Conservation (phyloP, 176 grass and related monocot species). For the Carex scoparia region DNA sequence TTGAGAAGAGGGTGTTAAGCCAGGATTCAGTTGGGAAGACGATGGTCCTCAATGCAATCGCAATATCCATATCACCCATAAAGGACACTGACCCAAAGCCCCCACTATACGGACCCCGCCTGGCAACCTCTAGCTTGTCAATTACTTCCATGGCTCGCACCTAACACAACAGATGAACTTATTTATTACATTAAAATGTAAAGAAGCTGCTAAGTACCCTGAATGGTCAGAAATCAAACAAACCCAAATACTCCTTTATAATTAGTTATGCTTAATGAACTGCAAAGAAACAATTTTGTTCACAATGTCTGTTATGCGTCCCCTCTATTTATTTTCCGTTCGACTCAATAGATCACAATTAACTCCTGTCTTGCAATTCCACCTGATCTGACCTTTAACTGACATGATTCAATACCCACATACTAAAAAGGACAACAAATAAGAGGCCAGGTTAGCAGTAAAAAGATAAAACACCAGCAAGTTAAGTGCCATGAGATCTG, state of each 20-base stretch:
- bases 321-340: background rate
- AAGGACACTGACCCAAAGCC: conserved; percentile 80
- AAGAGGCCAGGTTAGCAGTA: background rate
- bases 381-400: background rate
- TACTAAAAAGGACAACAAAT: background rate
- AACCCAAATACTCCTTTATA: background rate
- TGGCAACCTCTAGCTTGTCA: conserved; percentile 60
- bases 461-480: background rate
- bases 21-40: conserved; percentile 50
- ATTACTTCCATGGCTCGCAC: conserved; percentile 96
- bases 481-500: background rate
- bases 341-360: background rate
- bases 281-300: background rate
- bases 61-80: conserved; percentile 72
- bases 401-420: background rate
- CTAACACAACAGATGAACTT: conserved; percentile 16
- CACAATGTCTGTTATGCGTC: background rate
- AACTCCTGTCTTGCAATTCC: background rate
- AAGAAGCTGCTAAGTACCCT: background rate
- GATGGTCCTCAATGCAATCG: conserved; percentile 65
- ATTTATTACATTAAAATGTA: background rate
- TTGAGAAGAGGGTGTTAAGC: conserved; percentile 48
- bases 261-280: background rate
- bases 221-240: background rate
- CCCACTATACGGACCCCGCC: conserved; percentile 74